phyloP scores from a whole-genome alignment of 805 yeast species.

The Candida palmyrensis region DNA sequence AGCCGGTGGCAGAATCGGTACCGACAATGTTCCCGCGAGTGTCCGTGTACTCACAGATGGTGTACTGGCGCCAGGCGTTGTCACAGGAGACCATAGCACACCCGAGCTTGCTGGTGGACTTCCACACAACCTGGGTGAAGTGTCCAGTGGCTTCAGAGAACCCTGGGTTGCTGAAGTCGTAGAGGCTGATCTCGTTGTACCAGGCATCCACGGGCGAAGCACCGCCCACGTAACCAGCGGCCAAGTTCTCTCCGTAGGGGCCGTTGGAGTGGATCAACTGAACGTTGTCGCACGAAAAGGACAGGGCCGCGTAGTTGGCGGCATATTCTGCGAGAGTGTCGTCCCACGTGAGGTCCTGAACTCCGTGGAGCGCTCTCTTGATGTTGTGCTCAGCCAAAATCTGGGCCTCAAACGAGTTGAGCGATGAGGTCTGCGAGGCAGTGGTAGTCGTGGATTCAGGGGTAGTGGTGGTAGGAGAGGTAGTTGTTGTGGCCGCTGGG shows the following conservation, averaged over 20 bases:
- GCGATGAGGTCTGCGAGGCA: slow-evolving; percentile 11
- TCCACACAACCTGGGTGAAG: slow-evolving; percentile 77
- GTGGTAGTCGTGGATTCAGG: slow-evolving; percentile 10
- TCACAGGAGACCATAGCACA: slow-evolving; percentile 54
- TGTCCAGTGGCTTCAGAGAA: slow-evolving; percentile 60
- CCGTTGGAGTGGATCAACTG: slow-evolving; percentile 58
- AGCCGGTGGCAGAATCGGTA: slow-evolving; percentile 24
- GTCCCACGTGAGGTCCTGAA: slow-evolving; percentile 29
- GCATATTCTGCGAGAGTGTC: slow-evolving; percentile 28
- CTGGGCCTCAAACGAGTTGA: slow-evolving; percentile 18
- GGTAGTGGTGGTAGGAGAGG: slow-evolving; percentile 8
- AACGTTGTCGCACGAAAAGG: slow-evolving; percentile 54
- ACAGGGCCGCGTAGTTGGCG: slow-evolving; percentile 44
- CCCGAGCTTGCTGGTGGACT: slow-evolving; percentile 53
- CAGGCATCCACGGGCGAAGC: slow-evolving; percentile 62
- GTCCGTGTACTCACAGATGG: slow-evolving; percentile 64
- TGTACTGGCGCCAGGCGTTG: slow-evolving; percentile 50
- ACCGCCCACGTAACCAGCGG: slow-evolving; percentile 59
- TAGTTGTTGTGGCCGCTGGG: slow-evolving; percentile 9
- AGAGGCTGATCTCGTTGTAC: slow-evolving; percentile 60
- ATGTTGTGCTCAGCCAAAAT: slow-evolving; percentile 32
- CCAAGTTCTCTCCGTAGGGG: slow-evolving; percentile 74
- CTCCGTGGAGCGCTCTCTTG: slow-evolving; percentile 32
- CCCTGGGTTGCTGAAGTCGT: slow-evolving; percentile 51
- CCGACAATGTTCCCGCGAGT: slow-evolving; percentile 49